Evolutionary conservation across 129 eudicot genomes (phyloP).

Genomic region (Pulicaria dysenterica): DNA sequence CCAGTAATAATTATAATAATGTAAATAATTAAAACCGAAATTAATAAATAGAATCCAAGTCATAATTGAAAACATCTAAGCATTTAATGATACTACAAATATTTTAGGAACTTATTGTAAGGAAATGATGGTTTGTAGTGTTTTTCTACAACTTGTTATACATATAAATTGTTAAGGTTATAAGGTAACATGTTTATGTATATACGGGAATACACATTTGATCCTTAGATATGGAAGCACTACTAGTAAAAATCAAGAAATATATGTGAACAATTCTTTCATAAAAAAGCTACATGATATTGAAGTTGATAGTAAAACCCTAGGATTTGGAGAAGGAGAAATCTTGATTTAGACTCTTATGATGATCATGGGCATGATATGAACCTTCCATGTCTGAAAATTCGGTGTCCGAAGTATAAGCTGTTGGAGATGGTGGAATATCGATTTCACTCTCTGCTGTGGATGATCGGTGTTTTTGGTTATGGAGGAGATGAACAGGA

Average conservation of each 20-base stretch:
- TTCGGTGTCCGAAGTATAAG: constrained; percentile 51
- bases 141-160: too few relatives aligned
- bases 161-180: too few relatives aligned
- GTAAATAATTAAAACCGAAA: too few relatives aligned
- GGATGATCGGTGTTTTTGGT: constrained; percentile 41
- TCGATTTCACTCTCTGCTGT: constrained; percentile 50
- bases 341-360: constrained; percentile 21
- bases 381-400: constrained; percentile 54
- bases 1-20: too few relatives aligned
- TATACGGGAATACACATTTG: constrained; percentile 1
- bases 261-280: not conserved
- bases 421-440: constrained; percentile 47
- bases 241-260: constrained; percentile 9
- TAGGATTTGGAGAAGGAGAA: constrained; percentile 45
- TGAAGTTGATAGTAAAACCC: not conserved
- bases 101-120: too few relatives aligned
- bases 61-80: too few relatives aligned
- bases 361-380: constrained; percentile 30
- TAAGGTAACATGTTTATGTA: too few relatives aligned
- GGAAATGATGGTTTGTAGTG: too few relatives aligned
- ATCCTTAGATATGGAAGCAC: not conserved
- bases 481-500: constrained; percentile 66
- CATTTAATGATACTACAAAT: too few relatives aligned
- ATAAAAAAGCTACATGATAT: not conserved
- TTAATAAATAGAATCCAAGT: too few relatives aligned